Evolutionary conservation across 306 rosid genomes (phyloP).

Genomic region (Fragaria nilgerrensis): DNA sequence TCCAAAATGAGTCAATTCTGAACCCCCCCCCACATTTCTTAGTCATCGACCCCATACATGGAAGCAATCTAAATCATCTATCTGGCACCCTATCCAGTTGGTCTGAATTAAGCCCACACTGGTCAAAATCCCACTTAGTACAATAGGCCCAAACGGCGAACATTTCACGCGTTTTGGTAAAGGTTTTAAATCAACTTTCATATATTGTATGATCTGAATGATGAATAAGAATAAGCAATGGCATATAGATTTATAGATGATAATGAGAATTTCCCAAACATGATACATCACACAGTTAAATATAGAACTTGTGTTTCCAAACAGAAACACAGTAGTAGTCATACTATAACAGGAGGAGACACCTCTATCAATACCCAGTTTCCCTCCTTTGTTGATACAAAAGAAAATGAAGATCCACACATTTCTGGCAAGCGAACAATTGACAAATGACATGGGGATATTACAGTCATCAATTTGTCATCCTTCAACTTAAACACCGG

Average conservation of each 20-base stretch:
- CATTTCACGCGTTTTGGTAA: no score
- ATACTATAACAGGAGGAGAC: constrained; percentile 27
- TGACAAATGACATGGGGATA: constrained; percentile 48
- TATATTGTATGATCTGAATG: neutral
- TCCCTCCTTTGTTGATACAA: constrained; percentile 35
- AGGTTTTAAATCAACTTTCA: no score
- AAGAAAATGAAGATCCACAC: constrained; percentile 37
- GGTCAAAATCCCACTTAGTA: no score
- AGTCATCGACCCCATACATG: neutral
- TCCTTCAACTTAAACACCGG: constrained; percentile 36
- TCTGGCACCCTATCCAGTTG: no score
- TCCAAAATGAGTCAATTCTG: neutral
- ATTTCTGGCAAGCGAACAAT: constrained; percentile 56
- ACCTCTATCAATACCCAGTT: constrained; percentile 30
- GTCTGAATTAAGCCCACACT: no score
- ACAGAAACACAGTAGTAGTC: constrained; percentile 4
- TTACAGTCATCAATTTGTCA: constrained; percentile 42
- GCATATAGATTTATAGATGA: constrained; percentile 16
- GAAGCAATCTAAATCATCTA: neutral
- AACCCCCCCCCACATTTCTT: neutral
- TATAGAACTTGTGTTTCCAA: constrained; percentile 31
- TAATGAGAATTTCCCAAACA: constrained; percentile 29
- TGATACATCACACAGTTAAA: constrained; percentile 16
- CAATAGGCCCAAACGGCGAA: no score
- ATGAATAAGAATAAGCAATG: constrained; percentile 19